Evolutionary conservation across 2,329 filamentous ascomycete genomes (phyloP), one percentile per base, ranked within the genome.

Genomic region (Ceratocystiopsis minuta): DNA sequence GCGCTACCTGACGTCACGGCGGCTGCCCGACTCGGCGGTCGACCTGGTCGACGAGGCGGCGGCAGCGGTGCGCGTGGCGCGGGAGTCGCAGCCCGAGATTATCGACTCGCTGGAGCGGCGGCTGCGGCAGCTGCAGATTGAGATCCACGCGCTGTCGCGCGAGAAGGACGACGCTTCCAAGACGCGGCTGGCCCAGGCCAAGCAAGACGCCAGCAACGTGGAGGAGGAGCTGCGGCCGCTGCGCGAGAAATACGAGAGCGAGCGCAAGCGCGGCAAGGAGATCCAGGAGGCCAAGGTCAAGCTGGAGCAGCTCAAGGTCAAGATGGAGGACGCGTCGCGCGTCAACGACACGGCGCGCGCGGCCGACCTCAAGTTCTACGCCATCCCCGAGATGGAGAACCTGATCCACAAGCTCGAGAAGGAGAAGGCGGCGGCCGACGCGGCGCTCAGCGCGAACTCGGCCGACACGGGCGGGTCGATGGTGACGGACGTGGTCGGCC

Each of bases 41-140:
- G 90, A 98, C 57, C 67, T 98, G 38, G 82, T 98, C 46, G 90
- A 98, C 53, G 90, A 98, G 59, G 90, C 90, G 34, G 87, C 90
- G 1, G 88, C 90, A 1, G 90, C 90, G n/a, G 90, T 98, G 45
- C 75, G 86, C 43, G 92, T 98, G 20, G 86, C 87, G 32, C 77
- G 90, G 51, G 90, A 98, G 62, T 98, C 90, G 2, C 87, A 96
- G 53, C 90, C 90, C 3, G 90, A 98, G 63, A 78, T 87, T 31
- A 81, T 98, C 41, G 90, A 98, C 62, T 94, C 84, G 41, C 72
- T 98, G 41, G 90, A 98, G 62, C 79, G 90, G 50, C 84, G 79
- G 54, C 69, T 86, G 47, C 80, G 86, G 45, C 90, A 98, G 60
- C 70, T 96, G 42, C 80, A 93, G 60, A 98, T 98, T 52, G 90